These are phyloP conservation scores for Auriculariales sp. DNA, from an alignment of 768 basidiomycete species.

Conservation along the genomic window DNA sequence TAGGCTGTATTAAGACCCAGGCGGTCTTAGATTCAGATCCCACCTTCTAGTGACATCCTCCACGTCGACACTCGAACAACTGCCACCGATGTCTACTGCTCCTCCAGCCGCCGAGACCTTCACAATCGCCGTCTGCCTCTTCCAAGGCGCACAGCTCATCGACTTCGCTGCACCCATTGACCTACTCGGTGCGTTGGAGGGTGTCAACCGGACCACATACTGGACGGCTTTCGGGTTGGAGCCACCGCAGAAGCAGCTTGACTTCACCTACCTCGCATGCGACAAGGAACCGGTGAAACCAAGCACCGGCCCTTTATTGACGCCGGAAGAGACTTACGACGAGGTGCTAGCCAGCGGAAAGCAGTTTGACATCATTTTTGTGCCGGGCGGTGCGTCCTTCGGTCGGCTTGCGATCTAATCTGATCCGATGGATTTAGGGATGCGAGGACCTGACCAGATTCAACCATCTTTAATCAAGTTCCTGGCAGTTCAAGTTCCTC, in stretches of 20 bases:
- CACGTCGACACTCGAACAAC: no score
- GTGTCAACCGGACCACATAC: neutral
- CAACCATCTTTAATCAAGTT: conserved; percentile 14
- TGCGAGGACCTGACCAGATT: conserved; percentile 1
- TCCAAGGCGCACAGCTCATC: conserved; percentile 4
- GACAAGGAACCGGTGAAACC: neutral
- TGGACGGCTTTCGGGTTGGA: neutral
- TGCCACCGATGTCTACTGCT: no score
- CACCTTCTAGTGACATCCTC: no score
- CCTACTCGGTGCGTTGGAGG: conserved; percentile 13
- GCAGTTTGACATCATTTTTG: conserved; percentile 7
- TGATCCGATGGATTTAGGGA: no score
- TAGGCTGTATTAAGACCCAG: no score
- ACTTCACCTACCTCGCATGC: neutral
- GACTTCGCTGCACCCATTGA: conserved; percentile 22
- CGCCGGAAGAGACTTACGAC: conserved; percentile 1
- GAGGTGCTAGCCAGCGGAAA: neutral
- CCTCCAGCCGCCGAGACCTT: no score
- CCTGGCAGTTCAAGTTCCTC: conserved; percentile 20
- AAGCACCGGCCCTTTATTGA: neutral
- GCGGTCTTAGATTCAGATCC: no score
- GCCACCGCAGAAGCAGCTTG: neutral
- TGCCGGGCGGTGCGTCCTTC: conserved; percentile 4
- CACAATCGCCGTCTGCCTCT: neutral
- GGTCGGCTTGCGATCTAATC: neutral